Evolutionary conservation across 306 rosid species (phyloP), one percentile per base, ranked within the genome.

Genomic region (Glycine tomentella): DNA sequence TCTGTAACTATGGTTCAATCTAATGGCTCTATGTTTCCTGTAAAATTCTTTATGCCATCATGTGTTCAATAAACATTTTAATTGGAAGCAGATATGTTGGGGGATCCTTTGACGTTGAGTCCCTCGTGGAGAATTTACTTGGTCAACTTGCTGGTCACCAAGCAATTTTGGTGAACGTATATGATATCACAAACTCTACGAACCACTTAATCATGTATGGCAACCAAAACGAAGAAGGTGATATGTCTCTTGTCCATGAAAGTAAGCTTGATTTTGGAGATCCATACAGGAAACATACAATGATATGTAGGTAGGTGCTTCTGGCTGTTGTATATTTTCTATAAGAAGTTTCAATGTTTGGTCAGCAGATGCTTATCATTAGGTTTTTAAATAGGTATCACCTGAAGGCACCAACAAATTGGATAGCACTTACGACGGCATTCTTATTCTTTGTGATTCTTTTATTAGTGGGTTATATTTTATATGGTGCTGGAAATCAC

Each of bases 251-350:
- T 73, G 69, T 31, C 63, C 98, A 92, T 83, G 92, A 85, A 80
- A 96, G 99, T 80, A 88, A 88, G 87, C 98, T 96, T 83, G 98
- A 96, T 87, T 96, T 96, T 80, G 99, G 99, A 78, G 99, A 96
- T 87, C 91, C 99, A 17, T 92, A 80, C 86, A 86, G 99, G 84
- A 93, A 87, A 84, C 99, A 96, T 86, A 81, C 81, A 83, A 96
- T 96, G 99, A 89, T 93, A 77, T 96, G 99, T 86, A 92, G 99
- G 99, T 93, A 84, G 76, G 91, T 83, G 77, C 70, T 38, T 72
- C 85, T 68, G 12, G 13, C 77, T 58, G 69, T 65, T 61, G 69
- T 38, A 64, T 51, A 45, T 74, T 74, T 63, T 59, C 38, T 9
- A 11, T 6, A 38, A 65, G 51, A 15, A 59, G 72, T 59, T 81